A percentile compares a stretch with the other conserved stretches of the same genome.
Conservation (phyloP, 176 grass and related monocot species). For the Rhynchospora tenuis region DNA sequence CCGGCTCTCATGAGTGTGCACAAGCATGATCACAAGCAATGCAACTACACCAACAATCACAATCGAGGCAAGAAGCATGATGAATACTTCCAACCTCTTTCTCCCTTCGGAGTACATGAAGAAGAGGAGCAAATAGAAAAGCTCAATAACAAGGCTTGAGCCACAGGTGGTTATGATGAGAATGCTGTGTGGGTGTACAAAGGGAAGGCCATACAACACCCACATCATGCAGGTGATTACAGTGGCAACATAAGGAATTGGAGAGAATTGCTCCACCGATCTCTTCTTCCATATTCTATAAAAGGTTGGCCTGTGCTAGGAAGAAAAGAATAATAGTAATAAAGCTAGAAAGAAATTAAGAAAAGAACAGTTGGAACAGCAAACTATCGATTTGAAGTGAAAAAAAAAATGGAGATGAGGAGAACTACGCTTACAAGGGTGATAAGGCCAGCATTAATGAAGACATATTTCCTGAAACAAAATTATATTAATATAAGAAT, state of each 20-base stretch:
- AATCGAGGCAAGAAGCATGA: constrained; percentile 43
- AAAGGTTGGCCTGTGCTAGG: constrained; percentile 60
- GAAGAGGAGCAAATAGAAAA: constrained; percentile 68
- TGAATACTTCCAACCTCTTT: constrained; percentile 35
- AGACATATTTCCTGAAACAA: constrained; percentile 67
- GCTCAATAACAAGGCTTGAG: constrained; percentile 59
- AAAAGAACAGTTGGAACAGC: not conserved
- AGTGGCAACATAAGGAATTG: constrained; percentile 68
- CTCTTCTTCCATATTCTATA: constrained; percentile 70
- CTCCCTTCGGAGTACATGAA: constrained; percentile 41
- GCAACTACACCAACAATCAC: constrained; percentile 47
- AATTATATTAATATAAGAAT: not conserved
- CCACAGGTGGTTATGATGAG: constrained; percentile 85
- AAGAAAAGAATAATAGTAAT: not conserved
- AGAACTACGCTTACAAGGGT: constrained; percentile 53
- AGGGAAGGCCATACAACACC: constrained; percentile 70
- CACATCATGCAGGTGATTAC: constrained; percentile 91
- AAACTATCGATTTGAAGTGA: not conserved
- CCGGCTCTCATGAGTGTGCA: constrained; percentile 43
- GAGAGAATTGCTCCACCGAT: constrained; percentile 78
- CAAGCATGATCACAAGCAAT: constrained; percentile 34
- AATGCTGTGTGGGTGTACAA: constrained; percentile 83
- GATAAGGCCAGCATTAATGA: constrained; percentile 63
- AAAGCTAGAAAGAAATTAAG: not conserved
- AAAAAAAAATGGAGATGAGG: not conserved